These are phyloP conservation scores for Ceratobasidium sp. DNA, from an alignment of 1,284 basidiomycete genomes.

Conservation along the genomic window DNA sequence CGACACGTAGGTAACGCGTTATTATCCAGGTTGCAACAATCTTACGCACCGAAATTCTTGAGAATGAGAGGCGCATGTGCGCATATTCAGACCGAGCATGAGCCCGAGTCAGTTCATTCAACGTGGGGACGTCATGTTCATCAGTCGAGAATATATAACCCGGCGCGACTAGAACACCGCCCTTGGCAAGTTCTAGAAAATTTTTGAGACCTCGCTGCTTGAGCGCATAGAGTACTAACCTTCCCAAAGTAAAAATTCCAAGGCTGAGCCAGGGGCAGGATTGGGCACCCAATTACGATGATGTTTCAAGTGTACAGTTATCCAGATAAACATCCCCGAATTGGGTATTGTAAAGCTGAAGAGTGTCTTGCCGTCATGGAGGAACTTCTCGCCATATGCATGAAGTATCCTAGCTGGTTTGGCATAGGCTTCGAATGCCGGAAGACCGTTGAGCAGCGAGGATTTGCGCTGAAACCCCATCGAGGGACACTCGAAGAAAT, in stretches of 20 bases:
- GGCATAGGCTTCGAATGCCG: constrained; percentile 26
- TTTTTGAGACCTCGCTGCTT: too few relatives aligned
- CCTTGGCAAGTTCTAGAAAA: constrained; percentile 64
- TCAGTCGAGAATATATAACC: constrained; percentile 71
- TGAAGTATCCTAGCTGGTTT: constrained; percentile 50
- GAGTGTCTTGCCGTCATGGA: constrained; percentile 58
- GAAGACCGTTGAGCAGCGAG: background rate
- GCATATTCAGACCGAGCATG: constrained; percentile 56
- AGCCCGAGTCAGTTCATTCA: background rate
- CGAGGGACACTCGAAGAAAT: constrained; percentile 59
- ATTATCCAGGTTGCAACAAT: background rate
- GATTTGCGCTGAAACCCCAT: constrained; percentile 5
- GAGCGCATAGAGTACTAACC: constrained; percentile 5
- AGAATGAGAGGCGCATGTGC: constrained; percentile 75
- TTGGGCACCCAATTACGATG: constrained; percentile 60
- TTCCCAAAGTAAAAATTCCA: constrained; percentile 70
- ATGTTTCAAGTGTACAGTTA: constrained; percentile 73
- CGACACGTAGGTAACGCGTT: background rate
- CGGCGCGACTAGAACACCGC: constrained; percentile 71
- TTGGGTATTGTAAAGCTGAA: constrained; percentile 80
- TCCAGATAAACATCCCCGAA: constrained; percentile 79
- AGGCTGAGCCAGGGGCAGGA: constrained; percentile 59
- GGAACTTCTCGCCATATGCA: constrained; percentile 63
- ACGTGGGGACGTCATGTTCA: constrained; percentile 19
- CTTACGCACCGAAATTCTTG: constrained; percentile 65